Evolutionary conservation across 2,329 filamentous ascomycete genomes (phyloP).

Genomic region (Chalara sp.): DNA sequence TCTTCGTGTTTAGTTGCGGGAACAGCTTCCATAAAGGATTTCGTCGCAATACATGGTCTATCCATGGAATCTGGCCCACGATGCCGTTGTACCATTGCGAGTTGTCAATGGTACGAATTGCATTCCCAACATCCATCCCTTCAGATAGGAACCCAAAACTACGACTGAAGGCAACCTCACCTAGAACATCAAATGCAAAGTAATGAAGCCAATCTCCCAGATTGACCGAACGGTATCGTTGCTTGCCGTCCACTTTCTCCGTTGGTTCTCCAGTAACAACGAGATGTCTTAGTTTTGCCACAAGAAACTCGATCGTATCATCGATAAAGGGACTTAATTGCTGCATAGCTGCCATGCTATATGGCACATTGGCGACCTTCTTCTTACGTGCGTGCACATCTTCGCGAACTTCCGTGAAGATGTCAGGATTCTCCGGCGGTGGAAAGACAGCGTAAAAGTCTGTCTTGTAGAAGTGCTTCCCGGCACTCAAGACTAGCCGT

Average conservation of each 20-base stretch:
- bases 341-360: slow-evolving; percentile 36
- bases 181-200: slow-evolving; percentile 38
- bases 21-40: slow-evolving; percentile 16
- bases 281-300: slow-evolving; percentile 17
- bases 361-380: slow-evolving; percentile 7
- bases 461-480: slow-evolving; percentile 19
- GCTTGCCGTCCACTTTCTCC: too few species aligned
- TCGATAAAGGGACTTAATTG: slow-evolving; percentile 35
- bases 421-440: slow-evolving; percentile 49
- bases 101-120: slow-evolving; percentile 31
- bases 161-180: slow-evolving; percentile 35
- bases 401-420: slow-evolving; percentile 36
- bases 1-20: slow-evolving; percentile 28
- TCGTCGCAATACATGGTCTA: slow-evolving; percentile 22
- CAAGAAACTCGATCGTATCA: slow-evolving; percentile 35
- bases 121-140: slow-evolving; percentile 34
- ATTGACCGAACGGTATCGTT: slow-evolving; percentile 17
- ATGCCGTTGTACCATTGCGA: slow-evolving; percentile 30
- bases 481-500: slow-evolving; percentile 33
- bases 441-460: slow-evolving; percentile 38
- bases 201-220: slow-evolving; percentile 34
- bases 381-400: slow-evolving; percentile 31
- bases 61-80: slow-evolving; percentile 31
- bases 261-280: too few species aligned
- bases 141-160: slow-evolving; percentile 35